Conservation (phyloP, 345 rosid species). For the Syzygium aromaticum region DNA sequence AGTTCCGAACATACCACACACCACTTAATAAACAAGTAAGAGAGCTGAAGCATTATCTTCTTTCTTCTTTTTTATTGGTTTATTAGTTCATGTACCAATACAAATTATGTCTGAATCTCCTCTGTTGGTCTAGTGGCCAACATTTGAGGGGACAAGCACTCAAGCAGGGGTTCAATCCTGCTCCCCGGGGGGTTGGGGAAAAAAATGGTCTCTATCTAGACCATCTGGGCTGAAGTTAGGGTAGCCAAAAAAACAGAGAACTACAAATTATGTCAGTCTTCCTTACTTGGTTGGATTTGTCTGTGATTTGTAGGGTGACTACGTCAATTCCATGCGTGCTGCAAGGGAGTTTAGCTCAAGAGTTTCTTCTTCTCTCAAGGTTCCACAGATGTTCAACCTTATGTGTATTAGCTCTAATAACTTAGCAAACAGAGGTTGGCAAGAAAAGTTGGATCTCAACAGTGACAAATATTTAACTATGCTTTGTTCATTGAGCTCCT, state of each 20-base stretch:
- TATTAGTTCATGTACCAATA: not conserved
- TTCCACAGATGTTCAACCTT: slow-evolving; percentile 11
- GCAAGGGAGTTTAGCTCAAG: slow-evolving; percentile 79
- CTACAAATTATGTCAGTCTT: not conserved
- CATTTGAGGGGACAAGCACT: not conserved
- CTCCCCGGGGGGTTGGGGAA: not conserved
- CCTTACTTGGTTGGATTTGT: not conserved
- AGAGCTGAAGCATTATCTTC: not conserved
- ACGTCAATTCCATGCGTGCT: slow-evolving; percentile 74
- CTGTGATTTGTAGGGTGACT: slow-evolving; percentile 50
- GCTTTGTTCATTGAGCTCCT: not conserved
- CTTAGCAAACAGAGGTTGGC: not conserved
- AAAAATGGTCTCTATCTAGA: not conserved
- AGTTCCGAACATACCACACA: slow-evolving; percentile 89
- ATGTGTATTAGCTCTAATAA: not conserved
- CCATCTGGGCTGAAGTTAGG: not conserved
- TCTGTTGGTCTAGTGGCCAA: not conserved
- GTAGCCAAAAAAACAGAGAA: not conserved
- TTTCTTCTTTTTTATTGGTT: not conserved
- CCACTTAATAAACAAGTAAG: slow-evolving; percentile 85
- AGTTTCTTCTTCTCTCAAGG: slow-evolving; percentile 72
- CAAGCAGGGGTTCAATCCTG: not conserved
- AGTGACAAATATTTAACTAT: not conserved
- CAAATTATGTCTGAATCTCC: not conserved
- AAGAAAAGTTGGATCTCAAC: not conserved